Evolutionary conservation across 225 moss, liverwort and hornwort genomes (phyloP), one percentile per base, ranked within the genome.

Genomic region (Straminergon stramineum): DNA sequence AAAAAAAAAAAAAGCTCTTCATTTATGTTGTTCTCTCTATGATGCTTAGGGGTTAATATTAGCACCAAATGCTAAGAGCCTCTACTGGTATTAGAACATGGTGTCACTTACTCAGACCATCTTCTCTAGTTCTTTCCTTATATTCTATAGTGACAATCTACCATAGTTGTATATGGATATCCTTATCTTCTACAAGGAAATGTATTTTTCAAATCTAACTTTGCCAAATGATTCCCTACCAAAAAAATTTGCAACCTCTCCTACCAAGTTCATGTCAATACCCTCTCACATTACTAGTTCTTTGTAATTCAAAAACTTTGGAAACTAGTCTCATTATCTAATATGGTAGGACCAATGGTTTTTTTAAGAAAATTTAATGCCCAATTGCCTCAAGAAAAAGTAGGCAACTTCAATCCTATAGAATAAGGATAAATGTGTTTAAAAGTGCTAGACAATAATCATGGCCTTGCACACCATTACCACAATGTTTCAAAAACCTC

Each of bases 91-190:
- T 48, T 53, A 15, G 8, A 22, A 22, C 8, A 53, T 0, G 3
- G 2, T 51, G 4, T 5, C 20, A 52, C 20, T 7, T 52, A 32
- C 23, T 15, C 0, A 9, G 6, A 74, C 74, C 10, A 45, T 30
- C 48, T 30, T 73, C 20, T 52, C 11, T 9, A 32, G 4, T 21
- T 52, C 21, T 76, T 20, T 76, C 10, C 21, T 34, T 21, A 0
- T 34, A 52, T 53, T 76, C 5, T 22, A 21, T 0, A 34, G 2
- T 35, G 22, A 35, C 35, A 77, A 52, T 77, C 0, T 35, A 1
- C 3, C 9, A 35, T 14, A 22, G 14, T 2, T 14, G 1, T 22
- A 8, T 21, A 21, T 19, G 13, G 51, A 30, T 2, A 1, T 11
- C 11, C 5, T 48, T 6, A 28, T 48, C 6, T 74, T 74, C 17